Conservation (phyloP, 2,329 filamentous ascomycete species). For the Neofusicoccum sp. region DNA sequence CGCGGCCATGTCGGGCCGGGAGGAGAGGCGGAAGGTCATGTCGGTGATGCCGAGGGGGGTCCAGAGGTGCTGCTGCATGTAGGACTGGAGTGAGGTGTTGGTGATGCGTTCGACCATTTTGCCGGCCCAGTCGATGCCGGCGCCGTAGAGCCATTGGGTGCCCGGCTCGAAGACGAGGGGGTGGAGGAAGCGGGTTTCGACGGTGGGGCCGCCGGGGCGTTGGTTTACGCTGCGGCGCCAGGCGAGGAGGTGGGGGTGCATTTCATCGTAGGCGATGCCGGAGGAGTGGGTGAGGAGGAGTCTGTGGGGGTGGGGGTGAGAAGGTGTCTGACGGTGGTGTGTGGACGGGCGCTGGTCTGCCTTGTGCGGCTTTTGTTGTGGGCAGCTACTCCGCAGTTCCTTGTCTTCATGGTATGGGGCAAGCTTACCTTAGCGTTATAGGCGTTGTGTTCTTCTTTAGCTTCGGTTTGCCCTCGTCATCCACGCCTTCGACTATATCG, state of each 20-base stretch:
- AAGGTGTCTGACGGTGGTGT: too few relatives aligned
- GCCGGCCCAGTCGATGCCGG: conserved; percentile 30
- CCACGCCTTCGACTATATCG: conserved; percentile 30
- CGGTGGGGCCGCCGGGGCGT: conserved; percentile 11
- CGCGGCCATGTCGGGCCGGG: conserved; percentile 15
- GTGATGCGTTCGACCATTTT: conserved; percentile 31
- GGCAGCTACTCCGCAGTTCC: conserved; percentile 8
- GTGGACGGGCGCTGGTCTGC: too few relatives aligned
- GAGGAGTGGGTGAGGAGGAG: conserved; percentile 33
- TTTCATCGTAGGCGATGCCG: conserved; percentile 29
- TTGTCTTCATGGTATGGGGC: conserved; percentile 7
- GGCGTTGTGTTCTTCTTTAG: conserved; percentile 13
- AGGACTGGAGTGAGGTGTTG: conserved; percentile 27
- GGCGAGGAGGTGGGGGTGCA: conserved; percentile 24
- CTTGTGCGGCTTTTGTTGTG: too few relatives aligned
- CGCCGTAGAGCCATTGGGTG: conserved; percentile 28
- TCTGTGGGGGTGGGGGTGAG: conserved; percentile 26
- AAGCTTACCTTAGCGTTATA: conserved; percentile 16
- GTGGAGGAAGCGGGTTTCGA: conserved; percentile 24
- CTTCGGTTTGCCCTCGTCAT: conserved; percentile 27
- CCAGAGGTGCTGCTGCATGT: conserved; percentile 32
- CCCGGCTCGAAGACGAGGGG: conserved; percentile 35
- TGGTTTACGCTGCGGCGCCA: conserved; percentile 25
- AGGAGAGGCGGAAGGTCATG: conserved; percentile 27
- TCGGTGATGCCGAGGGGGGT: conserved; percentile 29